Evolutionary conservation across 805 yeast species (phyloP), one percentile per base, ranked within the genome.

Genomic region (Metschnikowia gelsemii): DNA sequence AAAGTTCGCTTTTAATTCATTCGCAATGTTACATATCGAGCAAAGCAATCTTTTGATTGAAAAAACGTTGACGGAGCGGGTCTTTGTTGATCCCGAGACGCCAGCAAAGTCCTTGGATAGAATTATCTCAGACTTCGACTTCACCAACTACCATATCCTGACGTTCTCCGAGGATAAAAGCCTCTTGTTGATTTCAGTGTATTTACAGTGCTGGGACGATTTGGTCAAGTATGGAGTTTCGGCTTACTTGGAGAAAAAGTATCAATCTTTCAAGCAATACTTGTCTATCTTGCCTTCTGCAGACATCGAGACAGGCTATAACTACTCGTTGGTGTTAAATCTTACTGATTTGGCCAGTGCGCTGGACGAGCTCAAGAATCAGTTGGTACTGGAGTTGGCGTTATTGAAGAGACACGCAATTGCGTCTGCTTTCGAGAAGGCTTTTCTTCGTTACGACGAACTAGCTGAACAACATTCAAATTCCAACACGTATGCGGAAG

Each of bases 51-150:
- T 89, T 40, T 76, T 95, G 55, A 74, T 93, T 51, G 81, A 87
- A 59, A 83, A 87, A 51, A 81, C 96, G 1, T 74, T 93, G 50
- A 75, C 80, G 24, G 95, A 85, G 59, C 78, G 89, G 37, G 67
- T 86, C 39, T 61, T 70, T 18, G 66, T 70, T 19, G 81, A 71
- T 17, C 42, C 54, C 2, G 53, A 38, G 12, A 48, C 52, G 2
- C 37, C 49, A 19, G 43, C 52, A 31, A 68, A 75, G 35, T 66
- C 79, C 5, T 71, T 88, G 49, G 97, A 93, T 65, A 79, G 97
- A 62, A 81, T 91, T 47, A 79, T 93, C 49, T 83, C 95, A 28
- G 99, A 93, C 69, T 93, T 93, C 56, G 99, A 93, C 64, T 88
- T 88, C 68, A 95, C 96, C 36, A 86, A 93, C 22, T 90, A 86